Conservation (phyloP, 768 basidiomycete genomes). For the Pisolithus orientalis region DNA sequence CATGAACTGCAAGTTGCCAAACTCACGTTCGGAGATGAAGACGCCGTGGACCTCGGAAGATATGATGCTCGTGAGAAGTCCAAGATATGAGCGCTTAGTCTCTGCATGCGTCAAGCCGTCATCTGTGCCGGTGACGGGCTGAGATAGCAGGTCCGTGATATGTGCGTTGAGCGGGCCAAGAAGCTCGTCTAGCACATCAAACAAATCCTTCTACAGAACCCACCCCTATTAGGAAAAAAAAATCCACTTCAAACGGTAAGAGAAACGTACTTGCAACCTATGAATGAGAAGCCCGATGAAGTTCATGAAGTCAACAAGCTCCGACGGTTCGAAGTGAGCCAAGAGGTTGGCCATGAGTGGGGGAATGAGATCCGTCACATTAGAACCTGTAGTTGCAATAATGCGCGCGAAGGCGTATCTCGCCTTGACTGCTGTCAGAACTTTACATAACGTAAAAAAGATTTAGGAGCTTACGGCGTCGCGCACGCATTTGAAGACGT, state of each 20-base stretch:
- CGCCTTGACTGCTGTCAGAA: constrained; percentile 44
- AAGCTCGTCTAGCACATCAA: constrained; percentile 84
- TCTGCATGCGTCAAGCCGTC: constrained; percentile 72
- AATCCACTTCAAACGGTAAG: not conserved
- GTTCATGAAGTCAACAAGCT: constrained; percentile 92
- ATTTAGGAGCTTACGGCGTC: constrained; percentile 67
- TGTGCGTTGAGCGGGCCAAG: constrained; percentile 82
- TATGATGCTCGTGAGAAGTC: constrained; percentile 75
- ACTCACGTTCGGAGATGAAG: constrained; percentile 79
- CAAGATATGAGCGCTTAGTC: constrained; percentile 85
- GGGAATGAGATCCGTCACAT: constrained; percentile 82
- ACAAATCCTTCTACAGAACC: constrained; percentile 64
- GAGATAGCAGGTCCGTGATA: constrained; percentile 71
- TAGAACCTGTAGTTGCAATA: constrained; percentile 81
- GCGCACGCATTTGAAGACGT: constrained; percentile 76
- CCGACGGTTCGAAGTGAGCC: constrained; percentile 84
- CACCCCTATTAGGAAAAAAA: not conserved
- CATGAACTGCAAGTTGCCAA: constrained; percentile 6
- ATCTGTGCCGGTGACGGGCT: constrained; percentile 82
- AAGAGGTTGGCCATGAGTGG: constrained; percentile 87
- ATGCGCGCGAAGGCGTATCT: constrained; percentile 92
- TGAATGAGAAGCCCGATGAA: constrained; percentile 91
- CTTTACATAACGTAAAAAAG: not conserved
- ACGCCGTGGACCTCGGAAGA: constrained; percentile 74
- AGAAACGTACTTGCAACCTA: constrained; percentile 67